Evolutionary conservation across 495 filamentous ascomycete species (phyloP), one percentile per base, ranked within the genome.

Genomic region (Hypomontagnella monticulosa): DNA sequence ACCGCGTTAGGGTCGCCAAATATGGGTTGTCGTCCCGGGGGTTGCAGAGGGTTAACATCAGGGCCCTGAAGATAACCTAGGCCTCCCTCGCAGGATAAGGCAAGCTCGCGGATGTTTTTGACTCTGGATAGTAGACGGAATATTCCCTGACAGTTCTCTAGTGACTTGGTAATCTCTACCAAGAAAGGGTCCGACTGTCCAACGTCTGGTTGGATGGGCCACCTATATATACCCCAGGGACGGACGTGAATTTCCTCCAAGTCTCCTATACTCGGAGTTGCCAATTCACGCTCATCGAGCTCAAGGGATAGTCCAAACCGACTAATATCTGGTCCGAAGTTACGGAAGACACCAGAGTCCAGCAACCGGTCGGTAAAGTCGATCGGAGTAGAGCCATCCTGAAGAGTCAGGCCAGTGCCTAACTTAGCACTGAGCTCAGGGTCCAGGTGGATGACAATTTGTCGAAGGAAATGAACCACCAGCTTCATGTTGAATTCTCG

Each of bases 271-370:
- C 9, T 12, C 16, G 81, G 80, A 4, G 64, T 30, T 49, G 67
- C 40, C 75, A 76, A 36, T 57, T 72, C 42, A 60, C 57, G 54
- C 55, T 83, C 78, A 34, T 80, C 77, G 2, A 87, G 75, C 42
- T 87, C 85, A 52, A 87, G 83, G 12, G 80, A 80, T 69, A 88
- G 78, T 1, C 80, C 85, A 61, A 85, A 83, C 43, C 75, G 79
- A 5, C 58, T 69, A 30, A 88, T 85, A 18, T 79, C 70, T 0
- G 70, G 67, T 10, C 82, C 84, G 62, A 84, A 85, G 23, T 37
- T 9, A 1, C 43, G 18, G 43, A 72, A 63, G 40, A 49, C n/a
- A 5, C 37, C 14, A 4, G 57, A 33, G 42, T 49, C 16, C 19
- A 44, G 1, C 1, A 67, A 38, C 48, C 8, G 20, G 36, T 41